A percentile compares a stretch with the other conserved stretches of the same genome.
These are phyloP conservation scores for Alternaria panax DNA, from an alignment of 2,329 filamentous ascomycete genomes.

Conservation along the genomic window DNA sequence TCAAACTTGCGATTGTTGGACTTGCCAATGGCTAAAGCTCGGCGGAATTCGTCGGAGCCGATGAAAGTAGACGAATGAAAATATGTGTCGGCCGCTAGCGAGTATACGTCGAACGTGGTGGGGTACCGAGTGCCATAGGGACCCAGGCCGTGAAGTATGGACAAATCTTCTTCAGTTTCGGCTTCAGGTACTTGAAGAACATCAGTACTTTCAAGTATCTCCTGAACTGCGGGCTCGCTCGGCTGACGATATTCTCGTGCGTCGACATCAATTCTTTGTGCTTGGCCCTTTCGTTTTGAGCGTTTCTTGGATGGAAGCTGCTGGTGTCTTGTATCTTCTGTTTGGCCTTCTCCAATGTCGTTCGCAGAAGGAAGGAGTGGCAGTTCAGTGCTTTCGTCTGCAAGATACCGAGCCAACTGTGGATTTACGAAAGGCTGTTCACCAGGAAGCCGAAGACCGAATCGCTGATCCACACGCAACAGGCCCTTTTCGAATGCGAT, in stretches of 20 bases:
- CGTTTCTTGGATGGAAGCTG: slow-evolving; percentile 27
- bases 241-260: slow-evolving; percentile 56
- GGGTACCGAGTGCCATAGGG: slow-evolving; percentile 60
- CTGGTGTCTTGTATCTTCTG: neutral
- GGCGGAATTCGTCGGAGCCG: slow-evolving; percentile 63
- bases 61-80: slow-evolving; percentile 66
- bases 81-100: slow-evolving; percentile 60
- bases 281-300: slow-evolving; percentile 48
- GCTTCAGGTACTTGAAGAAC: slow-evolving; percentile 5
- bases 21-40: slow-evolving; percentile 46
- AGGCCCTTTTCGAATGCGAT: slow-evolving; percentile 49
- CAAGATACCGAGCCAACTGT: slow-evolving; percentile 44
- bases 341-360: slow-evolving; percentile 23
- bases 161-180: slow-evolving; percentile 9
- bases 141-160: slow-evolving; percentile 53
- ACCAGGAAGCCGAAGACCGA: slow-evolving; percentile 16
- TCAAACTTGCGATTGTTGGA: slow-evolving; percentile 53
- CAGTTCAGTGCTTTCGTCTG: slow-evolving; percentile 37
- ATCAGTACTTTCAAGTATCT: slow-evolving; percentile 18
- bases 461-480: slow-evolving; percentile 38
- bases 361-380: slow-evolving; percentile 26
- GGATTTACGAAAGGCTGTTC: slow-evolving; percentile 32
- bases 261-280: slow-evolving; percentile 58
- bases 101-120: slow-evolving; percentile 60
- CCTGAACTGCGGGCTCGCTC: slow-evolving; percentile 41